Base-by-base conservation (phyloP, 139 green algal species). In the Volvox africanus region DNA sequence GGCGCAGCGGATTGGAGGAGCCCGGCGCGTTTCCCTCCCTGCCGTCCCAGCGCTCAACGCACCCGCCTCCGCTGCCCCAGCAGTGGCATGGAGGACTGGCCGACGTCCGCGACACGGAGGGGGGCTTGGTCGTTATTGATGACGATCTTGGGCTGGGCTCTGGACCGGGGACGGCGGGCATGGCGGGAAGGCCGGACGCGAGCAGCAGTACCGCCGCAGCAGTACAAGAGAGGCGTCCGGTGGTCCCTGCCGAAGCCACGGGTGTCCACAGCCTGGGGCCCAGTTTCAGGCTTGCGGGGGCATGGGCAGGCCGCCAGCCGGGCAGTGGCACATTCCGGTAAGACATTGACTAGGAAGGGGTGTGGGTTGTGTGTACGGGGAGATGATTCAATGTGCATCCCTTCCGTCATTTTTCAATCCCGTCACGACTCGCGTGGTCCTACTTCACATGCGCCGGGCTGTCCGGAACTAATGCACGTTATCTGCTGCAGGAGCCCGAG, bases 51-150 rank as follows among this genome's bases (percentile, higher is more conserved):
- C 11, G 33, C 55, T 20, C 82, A 3, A 9, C n/a, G 20, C 82
- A 19, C 13, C 33, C 11, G 6, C 44, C 35, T 21, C 20, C n/a
- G 61, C 90, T 36, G 84, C 84, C 37, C 44, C 33, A 62, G 85
- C 50, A 76, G 75, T 36, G 9, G 28, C 30, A 33, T 69, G 80
- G 26, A 77, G 62, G 76, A 0, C 26, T 88, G 69, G 89, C 84
- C 30, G 93, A 94, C n/a, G 71, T 68, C 11, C 84, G 36, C 9
- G 91, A 95, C 50, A n/a, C 75, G 0, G 91, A 92, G 77, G 95
- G 95, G 3, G 94, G 95, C 1, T 86, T 96, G 79, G 35, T 28
- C 2, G 90, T 97, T 21, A 96, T 97, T 44, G 96, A 97, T 92
- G 96, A 97, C 75, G 95, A 97, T 68, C 33, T 95, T 14, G 93